These are phyloP conservation scores for Rhodosporidiobolus sp. DNA, from an alignment of 768 basidiomycete genomes.

Conservation along the genomic window DNA sequence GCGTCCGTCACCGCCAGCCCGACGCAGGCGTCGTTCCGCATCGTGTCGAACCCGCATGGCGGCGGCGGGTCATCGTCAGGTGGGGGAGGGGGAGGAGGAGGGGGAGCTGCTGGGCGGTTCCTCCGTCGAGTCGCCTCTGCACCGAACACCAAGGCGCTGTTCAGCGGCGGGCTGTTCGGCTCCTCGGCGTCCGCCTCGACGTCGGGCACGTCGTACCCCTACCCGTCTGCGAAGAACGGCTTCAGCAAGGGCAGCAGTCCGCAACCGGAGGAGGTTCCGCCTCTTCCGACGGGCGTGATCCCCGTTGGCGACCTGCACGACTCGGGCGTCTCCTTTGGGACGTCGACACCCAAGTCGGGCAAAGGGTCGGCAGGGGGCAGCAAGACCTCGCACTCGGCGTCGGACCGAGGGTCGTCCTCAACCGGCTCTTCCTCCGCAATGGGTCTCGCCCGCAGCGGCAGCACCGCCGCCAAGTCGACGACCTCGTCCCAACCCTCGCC, in stretches of 20 bases:
- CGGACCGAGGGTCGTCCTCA: constrained; percentile 23
- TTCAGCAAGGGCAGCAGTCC: constrained; percentile 22
- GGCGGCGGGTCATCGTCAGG: neutral
- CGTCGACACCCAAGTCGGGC: constrained; percentile 7
- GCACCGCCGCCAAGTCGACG: constrained; percentile 11
- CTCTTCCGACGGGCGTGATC: constrained; percentile 38
- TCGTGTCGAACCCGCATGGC: neutral
- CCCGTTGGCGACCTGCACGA: constrained; percentile 56
- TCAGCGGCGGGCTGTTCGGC: constrained; percentile 51
- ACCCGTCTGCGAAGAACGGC: constrained; percentile 58
- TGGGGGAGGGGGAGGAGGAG: constrained; percentile 8
- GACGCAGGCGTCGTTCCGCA: constrained; percentile 16
- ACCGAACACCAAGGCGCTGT: constrained; percentile 90
- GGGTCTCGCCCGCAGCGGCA: neutral
- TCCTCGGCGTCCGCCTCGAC: constrained; percentile 10
- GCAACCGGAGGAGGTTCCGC: constrained; percentile 8
- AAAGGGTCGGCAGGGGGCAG: constrained; percentile 11
- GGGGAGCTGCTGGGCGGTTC: constrained; percentile 64
- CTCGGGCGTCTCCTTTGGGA: constrained; percentile 65
- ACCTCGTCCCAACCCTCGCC: constrained; percentile 17
- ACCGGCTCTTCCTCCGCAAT: neutral
- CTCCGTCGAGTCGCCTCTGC: constrained; percentile 93
- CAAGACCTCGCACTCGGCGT: constrained; percentile 26
- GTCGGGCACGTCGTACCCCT: constrained; percentile 32
- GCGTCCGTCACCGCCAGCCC: constrained; percentile 8